Conservation (phyloP, 202 grass and related monocot species). For the Carex arenaria region DNA sequence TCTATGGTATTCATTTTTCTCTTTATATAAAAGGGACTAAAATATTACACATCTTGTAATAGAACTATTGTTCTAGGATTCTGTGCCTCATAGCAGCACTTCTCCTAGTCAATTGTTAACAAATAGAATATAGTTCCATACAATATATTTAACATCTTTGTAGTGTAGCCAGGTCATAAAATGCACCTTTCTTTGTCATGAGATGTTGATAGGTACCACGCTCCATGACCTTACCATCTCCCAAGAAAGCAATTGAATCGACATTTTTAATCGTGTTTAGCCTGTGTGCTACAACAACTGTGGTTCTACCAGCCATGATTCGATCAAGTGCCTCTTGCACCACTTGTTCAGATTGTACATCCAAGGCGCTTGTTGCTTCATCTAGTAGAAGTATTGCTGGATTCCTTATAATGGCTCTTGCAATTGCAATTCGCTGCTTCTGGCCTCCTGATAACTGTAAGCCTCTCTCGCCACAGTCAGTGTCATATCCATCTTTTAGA, state of each 20-base stretch:
- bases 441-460: constrained; percentile 89
- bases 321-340: constrained; percentile 96
- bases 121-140: neutral
- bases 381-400: constrained; percentile 92
- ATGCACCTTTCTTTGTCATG: constrained; percentile 92
- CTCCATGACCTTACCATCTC: constrained; percentile 80
- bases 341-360: constrained; percentile 88
- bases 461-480: constrained; percentile 83
- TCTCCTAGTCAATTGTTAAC: neutral
- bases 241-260: constrained; percentile 83
- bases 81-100: neutral
- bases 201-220: constrained; percentile 87
- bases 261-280: constrained; percentile 94
- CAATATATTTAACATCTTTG: constrained; percentile 42
- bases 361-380: constrained; percentile 92
- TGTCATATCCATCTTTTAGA: constrained; percentile 85
- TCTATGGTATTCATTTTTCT: neutral
- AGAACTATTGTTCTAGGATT: neutral
- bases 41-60: constrained; percentile 2
- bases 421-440: constrained; percentile 96
- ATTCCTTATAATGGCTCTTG: constrained; percentile 81
- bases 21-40: neutral
- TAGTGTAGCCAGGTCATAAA: constrained; percentile 80
- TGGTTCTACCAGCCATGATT: constrained; percentile 91
- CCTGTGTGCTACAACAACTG: constrained; percentile 85